phyloP scores from a whole-genome alignment of 176 grass and related monocot species.

The Zizania latifolia region DNA sequence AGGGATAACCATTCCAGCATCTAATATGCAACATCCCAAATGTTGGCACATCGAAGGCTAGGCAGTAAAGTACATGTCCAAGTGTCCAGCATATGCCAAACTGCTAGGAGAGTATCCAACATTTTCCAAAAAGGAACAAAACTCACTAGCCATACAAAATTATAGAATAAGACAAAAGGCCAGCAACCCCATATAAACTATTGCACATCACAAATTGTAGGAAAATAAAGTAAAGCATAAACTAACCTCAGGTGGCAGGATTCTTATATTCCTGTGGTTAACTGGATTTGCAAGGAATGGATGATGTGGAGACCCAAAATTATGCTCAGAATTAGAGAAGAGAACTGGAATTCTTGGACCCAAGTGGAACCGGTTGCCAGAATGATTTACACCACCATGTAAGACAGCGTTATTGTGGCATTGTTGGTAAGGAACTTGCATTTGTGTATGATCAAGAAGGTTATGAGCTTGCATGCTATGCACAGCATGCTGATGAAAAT shows the following conservation, averaged over 20 bases:
- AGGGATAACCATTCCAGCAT: neutral
- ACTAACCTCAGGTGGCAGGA: conserved; percentile 48
- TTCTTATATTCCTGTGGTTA: conserved; percentile 38
- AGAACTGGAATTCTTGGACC: conserved; percentile 48
- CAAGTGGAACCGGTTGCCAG: conserved; percentile 36
- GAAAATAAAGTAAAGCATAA: conserved; percentile 7
- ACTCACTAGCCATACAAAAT: neutral
- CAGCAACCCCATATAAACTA: neutral
- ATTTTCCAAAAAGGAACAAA: neutral
- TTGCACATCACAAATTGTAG: conserved; percentile 8
- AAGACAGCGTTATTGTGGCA: conserved; percentile 32
- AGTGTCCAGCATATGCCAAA: conserved; percentile 11
- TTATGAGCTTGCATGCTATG: conserved; percentile 55
- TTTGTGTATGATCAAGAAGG: conserved; percentile 43
- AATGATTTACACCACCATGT: conserved; percentile 39
- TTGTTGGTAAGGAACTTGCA: conserved; percentile 50
- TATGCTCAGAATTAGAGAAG: conserved; percentile 38
- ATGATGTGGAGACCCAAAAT: conserved; percentile 43
- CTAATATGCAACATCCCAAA: neutral
- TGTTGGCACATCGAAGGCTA: neutral
- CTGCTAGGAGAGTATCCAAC: neutral
- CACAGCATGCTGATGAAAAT: conserved; percentile 45
- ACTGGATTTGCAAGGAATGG: conserved; percentile 39
- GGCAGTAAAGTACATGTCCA: neutral
- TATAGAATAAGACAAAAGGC: neutral